Conservation (phyloP, 345 rosid genomes). For the Eucalyptus melliodora region DNA sequence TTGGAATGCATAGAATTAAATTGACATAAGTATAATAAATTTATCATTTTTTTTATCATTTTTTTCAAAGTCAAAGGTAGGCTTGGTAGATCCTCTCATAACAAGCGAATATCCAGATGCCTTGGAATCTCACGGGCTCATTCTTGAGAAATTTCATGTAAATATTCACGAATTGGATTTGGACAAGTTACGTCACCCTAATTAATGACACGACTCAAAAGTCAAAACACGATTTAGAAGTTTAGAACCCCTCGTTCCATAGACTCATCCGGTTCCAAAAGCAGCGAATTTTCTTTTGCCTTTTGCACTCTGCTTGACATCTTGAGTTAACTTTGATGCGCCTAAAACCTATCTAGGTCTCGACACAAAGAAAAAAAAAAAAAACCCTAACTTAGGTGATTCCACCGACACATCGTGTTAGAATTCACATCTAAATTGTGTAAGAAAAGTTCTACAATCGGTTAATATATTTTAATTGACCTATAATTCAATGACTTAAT, state of each 20-base stretch:
- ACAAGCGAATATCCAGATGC: background rate
- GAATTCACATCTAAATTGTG: background rate
- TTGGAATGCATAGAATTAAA: too few species aligned
- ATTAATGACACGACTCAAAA: background rate
- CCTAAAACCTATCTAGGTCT: background rate
- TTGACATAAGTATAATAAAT: too few species aligned
- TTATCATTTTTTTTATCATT: too few species aligned
- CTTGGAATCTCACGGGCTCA: background rate
- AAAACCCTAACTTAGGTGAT: background rate
- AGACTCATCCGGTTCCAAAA: background rate
- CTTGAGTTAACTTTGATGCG: background rate
- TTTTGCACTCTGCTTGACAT: background rate
- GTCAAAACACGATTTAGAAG: background rate
- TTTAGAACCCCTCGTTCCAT: background rate
- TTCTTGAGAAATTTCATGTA: background rate
- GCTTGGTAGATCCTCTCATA: background rate
- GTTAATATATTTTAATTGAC: too few species aligned
- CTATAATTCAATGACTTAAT: too few species aligned
- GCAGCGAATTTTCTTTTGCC: background rate
- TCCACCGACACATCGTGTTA: background rate
- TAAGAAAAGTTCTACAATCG: background rate
- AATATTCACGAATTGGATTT: background rate
- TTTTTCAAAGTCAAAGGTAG: background rate
- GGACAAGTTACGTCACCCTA: background rate
- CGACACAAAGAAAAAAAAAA: background rate